Conservation (phyloP, 257 asterid genomes). For the Eucommia ulmoides region DNA sequence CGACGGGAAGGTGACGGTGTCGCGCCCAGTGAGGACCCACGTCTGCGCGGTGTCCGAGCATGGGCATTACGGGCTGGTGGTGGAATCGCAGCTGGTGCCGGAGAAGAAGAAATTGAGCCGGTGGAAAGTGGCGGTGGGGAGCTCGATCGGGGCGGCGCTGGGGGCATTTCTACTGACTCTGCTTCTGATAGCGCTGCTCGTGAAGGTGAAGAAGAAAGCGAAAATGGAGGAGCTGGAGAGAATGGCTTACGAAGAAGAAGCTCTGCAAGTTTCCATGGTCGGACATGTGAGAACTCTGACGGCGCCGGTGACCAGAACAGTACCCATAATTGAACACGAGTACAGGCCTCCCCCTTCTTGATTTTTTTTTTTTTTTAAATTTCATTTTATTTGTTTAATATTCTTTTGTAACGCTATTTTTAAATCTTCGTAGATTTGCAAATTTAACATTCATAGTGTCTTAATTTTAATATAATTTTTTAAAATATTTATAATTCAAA, state of each 20-base stretch:
- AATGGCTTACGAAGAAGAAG: slow-evolving; percentile 92
- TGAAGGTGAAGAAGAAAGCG: slow-evolving; percentile 68
- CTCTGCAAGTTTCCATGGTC: slow-evolving; percentile 86
- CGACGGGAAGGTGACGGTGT: slow-evolving; percentile 37
- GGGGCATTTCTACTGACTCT: slow-evolving; percentile 57
- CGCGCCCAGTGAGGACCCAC: slow-evolving; percentile 25
- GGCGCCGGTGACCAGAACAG: slow-evolving; percentile 57
- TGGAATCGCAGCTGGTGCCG: slow-evolving; percentile 59
- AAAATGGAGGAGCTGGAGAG: slow-evolving; percentile 80
- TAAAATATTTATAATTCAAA: too few species aligned
- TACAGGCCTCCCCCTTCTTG: slow-evolving; percentile 20
- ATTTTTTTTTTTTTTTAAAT: neutral
- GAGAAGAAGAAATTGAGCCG: slow-evolving; percentile 36
- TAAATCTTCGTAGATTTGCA: too few species aligned
- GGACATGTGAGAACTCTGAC: slow-evolving; percentile 83
- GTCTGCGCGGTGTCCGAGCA: slow-evolving; percentile 35
- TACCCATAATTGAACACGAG: slow-evolving; percentile 55
- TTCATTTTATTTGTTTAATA: too few species aligned
- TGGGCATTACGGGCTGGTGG: slow-evolving; percentile 69
- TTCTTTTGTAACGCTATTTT: neutral
- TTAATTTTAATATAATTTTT: too few species aligned
- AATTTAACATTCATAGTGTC: too few species aligned
- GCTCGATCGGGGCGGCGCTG: slow-evolving; percentile 59
- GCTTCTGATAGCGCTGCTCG: slow-evolving; percentile 53
- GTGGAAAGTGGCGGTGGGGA: slow-evolving; percentile 48